Evolutionary conservation across 352 stramenopile species (phyloP).

Genomic region (Pilasporangium apinafurcum): DNA sequence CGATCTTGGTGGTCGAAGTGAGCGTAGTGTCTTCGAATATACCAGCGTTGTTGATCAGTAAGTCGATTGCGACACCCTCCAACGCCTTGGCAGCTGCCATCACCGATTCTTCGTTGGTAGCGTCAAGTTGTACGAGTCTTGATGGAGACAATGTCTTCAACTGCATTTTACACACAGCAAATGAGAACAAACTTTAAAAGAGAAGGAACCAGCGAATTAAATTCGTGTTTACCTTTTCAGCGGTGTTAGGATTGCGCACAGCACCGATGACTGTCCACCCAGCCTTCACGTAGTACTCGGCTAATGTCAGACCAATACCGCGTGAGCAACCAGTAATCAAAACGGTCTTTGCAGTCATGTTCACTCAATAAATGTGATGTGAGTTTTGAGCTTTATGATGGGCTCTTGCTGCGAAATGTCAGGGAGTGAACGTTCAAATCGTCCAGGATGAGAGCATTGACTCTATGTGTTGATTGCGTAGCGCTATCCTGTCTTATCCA

Average conservation of each 20-base stretch:
- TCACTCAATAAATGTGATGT: no score
- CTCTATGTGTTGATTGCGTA: no score
- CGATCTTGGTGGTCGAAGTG: conserved; percentile 3
- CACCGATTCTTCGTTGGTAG: conserved; percentile 13
- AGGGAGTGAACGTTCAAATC: no score
- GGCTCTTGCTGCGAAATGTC: no score
- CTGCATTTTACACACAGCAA: no score
- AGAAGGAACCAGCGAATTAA: no score
- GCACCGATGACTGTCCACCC: conserved; percentile 35
- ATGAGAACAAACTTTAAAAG: no score
- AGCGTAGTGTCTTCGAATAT: conserved; percentile 3
- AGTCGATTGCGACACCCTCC: conserved; percentile 15
- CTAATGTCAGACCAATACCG: conserved; percentile 37
- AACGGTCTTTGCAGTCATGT: conserved; percentile 32
- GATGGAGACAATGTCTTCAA: conserved; percentile 7
- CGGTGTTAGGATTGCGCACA: no score
- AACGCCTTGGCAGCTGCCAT: conserved; percentile 4
- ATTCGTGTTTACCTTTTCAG: no score
- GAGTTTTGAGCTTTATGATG: no score
- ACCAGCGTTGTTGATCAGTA: conserved; percentile 40
- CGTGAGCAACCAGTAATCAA: conserved; percentile 39
- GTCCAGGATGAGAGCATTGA: no score
- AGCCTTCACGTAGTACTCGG: conserved; percentile 24
- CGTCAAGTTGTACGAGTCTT: conserved; percentile 16
- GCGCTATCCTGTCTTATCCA: no score